Evolutionary conservation across 1,284 basidiomycete genomes (phyloP), one percentile per base, ranked within the genome.

Genomic region (Cerioporus squamosus): DNA sequence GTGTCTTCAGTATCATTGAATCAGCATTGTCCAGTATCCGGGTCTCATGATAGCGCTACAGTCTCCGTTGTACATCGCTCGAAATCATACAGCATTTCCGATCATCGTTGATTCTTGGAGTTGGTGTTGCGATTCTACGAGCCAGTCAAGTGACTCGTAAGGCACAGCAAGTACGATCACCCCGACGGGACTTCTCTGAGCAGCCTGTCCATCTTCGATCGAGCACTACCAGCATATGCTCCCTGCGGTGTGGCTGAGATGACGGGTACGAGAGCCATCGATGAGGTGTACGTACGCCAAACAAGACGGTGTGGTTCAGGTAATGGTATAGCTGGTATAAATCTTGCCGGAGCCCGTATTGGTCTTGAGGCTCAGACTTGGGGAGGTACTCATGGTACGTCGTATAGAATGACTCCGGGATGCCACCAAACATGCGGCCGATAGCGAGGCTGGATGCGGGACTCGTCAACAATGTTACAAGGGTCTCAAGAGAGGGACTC

Each of bases 241-340:
- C 82, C 82, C 87, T 67, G 33, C 33, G 33, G 33, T 15, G 33
- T 36, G 33, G 33, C 9, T 36, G 14, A 20, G n/a, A 45, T n/a
- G 0, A 39, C 17, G 10, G 26, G 9, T 15, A 17, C n/a, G 1
- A 31, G 9, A 24, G 8, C 38, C 8, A 51, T 5, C 9, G 23
- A 3, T 18, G n/a, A n/a, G n/a, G n/a, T 3, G 24, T 12, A 44
- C 53, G 1, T 51, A 90, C 90, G 57, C 87, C 86, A 63, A 92
- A 92, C 5, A 93, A 68, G 8, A 90, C 76, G 0, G 90, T 88
- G 66, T 93, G 91, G 66, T 95, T 96, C 61, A 95, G 76, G 70
- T 95, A 93, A 73, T 96, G 94, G 65, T 93, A 96, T 42, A 95
- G 75, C 73, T 94, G 87, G 68, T 95, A 95, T 26, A 95, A 75